Percentiles rank a stretch among this genome's conserved stretches.
These are phyloP conservation scores for Helenozyma rhizophorensis DNA, from an alignment of 805 yeast species.

Conservation along the genomic window DNA sequence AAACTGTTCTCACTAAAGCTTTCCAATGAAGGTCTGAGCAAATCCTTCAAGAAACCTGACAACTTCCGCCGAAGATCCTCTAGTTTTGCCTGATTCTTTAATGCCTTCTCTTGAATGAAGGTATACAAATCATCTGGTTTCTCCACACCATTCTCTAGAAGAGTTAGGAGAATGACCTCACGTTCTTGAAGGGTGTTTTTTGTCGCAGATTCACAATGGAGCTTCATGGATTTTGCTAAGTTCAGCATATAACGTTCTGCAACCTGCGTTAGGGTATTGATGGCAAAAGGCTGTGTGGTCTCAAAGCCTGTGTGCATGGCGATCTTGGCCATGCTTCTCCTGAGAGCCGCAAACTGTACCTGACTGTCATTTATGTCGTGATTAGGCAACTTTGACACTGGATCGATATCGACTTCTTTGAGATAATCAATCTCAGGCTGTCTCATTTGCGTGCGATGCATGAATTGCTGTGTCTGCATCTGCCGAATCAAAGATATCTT, in stretches of 20 bases:
- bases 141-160: constrained; percentile 82
- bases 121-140: constrained; percentile 73
- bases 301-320: constrained; percentile 94
- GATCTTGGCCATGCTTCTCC: constrained; percentile 67
- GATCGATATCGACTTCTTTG: constrained; percentile 73
- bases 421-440: constrained; percentile 63
- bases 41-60: constrained; percentile 67
- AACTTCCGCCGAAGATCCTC: constrained; percentile 64
- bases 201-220: constrained; percentile 64
- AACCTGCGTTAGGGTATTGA: constrained; percentile 73
- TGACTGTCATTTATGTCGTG: constrained; percentile 60
- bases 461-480: constrained; percentile 78
- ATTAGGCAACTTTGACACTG: constrained; percentile 67
- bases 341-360: constrained; percentile 61
- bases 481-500: constrained; percentile 84
- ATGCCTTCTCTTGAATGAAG: constrained; percentile 67
- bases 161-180: constrained; percentile 55
- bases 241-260: constrained; percentile 79
- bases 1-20: constrained; percentile 75
- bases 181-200: constrained; percentile 33
- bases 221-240: constrained; percentile 63
- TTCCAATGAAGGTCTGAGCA: constrained; percentile 75
- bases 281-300: constrained; percentile 70
- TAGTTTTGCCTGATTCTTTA: constrained; percentile 65
- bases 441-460: constrained; percentile 69